Evolutionary conservation across 345 rosid genomes (phyloP).

Genomic region (Lepidium sativum): DNA sequence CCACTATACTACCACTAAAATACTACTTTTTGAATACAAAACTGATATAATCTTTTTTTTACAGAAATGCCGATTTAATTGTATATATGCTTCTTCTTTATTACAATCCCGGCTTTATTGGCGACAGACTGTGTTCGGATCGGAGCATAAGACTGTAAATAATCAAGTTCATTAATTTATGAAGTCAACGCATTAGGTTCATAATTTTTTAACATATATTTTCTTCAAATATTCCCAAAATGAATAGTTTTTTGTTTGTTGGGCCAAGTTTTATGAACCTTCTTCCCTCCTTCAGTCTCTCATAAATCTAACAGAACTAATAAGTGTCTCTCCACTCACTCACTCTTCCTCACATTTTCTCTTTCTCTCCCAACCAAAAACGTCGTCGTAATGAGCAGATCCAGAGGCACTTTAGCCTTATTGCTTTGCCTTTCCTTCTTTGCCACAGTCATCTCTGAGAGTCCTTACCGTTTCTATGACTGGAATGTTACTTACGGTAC

Average conservation of each 20-base stretch:
- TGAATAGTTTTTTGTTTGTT: neutral
- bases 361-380: neutral
- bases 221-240: neutral
- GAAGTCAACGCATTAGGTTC: conserved; percentile 13
- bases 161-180: too few relatives aligned
- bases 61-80: too few relatives aligned
- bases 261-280: neutral
- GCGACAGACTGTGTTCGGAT: too few relatives aligned
- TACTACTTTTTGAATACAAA: too few relatives aligned
- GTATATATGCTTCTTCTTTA: too few relatives aligned
- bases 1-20: too few relatives aligned
- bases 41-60: too few relatives aligned
- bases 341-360: neutral
- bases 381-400: conserved; percentile 11
- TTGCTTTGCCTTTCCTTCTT: conserved; percentile 17
- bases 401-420: neutral
- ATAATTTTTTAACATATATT: neutral
- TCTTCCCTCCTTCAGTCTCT: neutral
- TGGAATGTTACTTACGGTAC: conserved; percentile 87
- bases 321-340: conserved; percentile 2
- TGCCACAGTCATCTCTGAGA: conserved; percentile 35
- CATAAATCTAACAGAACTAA: conserved; percentile 13
- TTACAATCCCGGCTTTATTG: too few relatives aligned
- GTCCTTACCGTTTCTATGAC: conserved; percentile 62
- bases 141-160: too few relatives aligned